Evolutionary conservation across 2,329 filamentous ascomycete genomes (phyloP).

Genomic region (Aurifilum marmelostoma): DNA sequence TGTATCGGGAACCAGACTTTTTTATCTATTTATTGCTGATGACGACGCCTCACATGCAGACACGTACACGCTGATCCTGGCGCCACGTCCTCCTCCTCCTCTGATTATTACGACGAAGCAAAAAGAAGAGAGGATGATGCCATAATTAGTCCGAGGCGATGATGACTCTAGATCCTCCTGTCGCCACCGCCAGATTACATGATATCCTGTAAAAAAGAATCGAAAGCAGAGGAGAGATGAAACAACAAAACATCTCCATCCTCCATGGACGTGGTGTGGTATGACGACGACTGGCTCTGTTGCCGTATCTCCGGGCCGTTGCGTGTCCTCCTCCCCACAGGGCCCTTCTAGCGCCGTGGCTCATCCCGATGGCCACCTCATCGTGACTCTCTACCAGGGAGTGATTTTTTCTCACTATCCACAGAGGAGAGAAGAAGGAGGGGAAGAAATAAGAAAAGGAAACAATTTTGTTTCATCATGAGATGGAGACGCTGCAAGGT

Average conservation of each 20-base stretch:
- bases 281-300: neutral
- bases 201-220: too few relatives aligned
- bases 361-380: constrained; percentile 4
- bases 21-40: neutral
- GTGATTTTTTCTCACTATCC: too few relatives aligned
- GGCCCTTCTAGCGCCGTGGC: neutral
- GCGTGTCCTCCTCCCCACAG: constrained; percentile 1
- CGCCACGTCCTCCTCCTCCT: neutral
- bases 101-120: neutral
- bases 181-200: too few relatives aligned
- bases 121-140: neutral
- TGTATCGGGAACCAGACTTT: too few relatives aligned
- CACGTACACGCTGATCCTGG: neutral
- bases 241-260: neutral
- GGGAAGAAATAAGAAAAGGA: neutral
- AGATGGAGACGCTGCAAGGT: neutral
- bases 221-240: neutral
- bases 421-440: neutral
- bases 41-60: neutral
- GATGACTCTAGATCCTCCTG: neutral
- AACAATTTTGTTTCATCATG: neutral
- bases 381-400: constrained; percentile 4
- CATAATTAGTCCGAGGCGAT: neutral
- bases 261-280: neutral
- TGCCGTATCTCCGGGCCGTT: constrained; percentile 2